Base-by-base conservation (phyloP, 2,329 filamentous ascomycete genomes). In the Fusarium marasasianum region DNA sequence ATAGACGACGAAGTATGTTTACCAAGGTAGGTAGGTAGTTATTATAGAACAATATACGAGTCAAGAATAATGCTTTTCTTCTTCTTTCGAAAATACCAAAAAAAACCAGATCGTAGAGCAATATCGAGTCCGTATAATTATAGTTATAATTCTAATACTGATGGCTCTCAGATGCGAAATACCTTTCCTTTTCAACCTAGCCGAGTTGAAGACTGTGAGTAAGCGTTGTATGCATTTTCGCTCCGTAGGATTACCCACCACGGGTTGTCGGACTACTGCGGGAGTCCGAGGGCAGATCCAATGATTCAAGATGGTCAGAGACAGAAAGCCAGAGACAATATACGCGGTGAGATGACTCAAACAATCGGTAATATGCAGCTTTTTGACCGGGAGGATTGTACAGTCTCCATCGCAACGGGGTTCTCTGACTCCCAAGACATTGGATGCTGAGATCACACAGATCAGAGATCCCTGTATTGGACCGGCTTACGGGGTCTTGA, bases 211-310 rank as follows among this genome's bases (percentile, higher is more conserved):
- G 35, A n/a, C 24, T 22, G 26, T 26, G 38, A 54, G 60, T 72
- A 51, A 76, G 69, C 69, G 38, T 37, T 50, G 56, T 33, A 48
- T 41, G 26, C 43, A 63, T 56, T 56, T 61, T 50, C 20, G 29
- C 31, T 37, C 58, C 58, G 48, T 33, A 56, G 58, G 48, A 56
- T 61, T 44, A 33, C 29, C 37, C 35, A 43, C 57, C 56, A 65
- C 74, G 74, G 76, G 56, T 29, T 67, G 61, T 77, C 76, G 76
- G 76, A 56, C 37, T 69, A 29, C 60, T 76, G 64, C 66, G 72
- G 68, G 57, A 77, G 71, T 69, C 76, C 76, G 76, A 74, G n/a
- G 24, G n/a, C 44, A 56, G 31, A 59, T 45, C 47, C 45, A 64
- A 63, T 38, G 44, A 48, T 62, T 26, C 48, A 59, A 33, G 37